These are phyloP conservation scores for Quambalaria eucalypti DNA, from an alignment of 1,284 basidiomycete genomes.

Conservation along the genomic window DNA sequence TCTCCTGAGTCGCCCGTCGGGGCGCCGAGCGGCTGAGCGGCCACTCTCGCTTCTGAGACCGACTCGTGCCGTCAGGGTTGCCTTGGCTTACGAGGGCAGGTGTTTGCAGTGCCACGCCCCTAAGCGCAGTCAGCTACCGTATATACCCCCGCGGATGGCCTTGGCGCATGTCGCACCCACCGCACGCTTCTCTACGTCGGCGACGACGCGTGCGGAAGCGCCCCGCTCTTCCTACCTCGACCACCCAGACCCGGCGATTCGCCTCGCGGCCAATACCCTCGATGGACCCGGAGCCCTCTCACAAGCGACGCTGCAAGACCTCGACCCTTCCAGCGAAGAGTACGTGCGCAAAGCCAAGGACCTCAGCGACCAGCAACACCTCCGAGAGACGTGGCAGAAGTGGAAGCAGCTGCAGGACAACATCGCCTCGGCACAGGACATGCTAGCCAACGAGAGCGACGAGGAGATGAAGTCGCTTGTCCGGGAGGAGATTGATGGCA, in stretches of 20 bases:
- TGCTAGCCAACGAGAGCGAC: slow-evolving; percentile 53
- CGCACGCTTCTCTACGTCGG: too few relatives aligned
- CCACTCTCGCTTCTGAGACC: too few relatives aligned
- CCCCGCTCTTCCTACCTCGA: too few relatives aligned
- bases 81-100: too few relatives aligned
- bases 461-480: slow-evolving; percentile 68
- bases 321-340: not conserved
- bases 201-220: too few relatives aligned
- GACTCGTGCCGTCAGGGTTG: too few relatives aligned
- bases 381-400: not conserved
- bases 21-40: too few relatives aligned
- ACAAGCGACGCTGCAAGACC: not conserved
- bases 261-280: not conserved
- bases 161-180: too few relatives aligned
- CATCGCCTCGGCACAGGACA: not conserved
- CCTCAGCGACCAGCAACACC: not conserved
- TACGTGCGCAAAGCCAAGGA: not conserved
- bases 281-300: not conserved
- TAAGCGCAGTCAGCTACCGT: too few relatives aligned
- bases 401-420: not conserved
- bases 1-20: too few relatives aligned
- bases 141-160: too few relatives aligned
- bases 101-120: too few relatives aligned
- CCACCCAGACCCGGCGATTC: slow-evolving; percentile 49
- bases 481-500: slow-evolving; percentile 58